Percentiles rank a stretch among this genome's conserved stretches.
Conservation (phyloP, 2,329 filamentous ascomycete genomes). For the Thielaviopsis ethacetica region DNA sequence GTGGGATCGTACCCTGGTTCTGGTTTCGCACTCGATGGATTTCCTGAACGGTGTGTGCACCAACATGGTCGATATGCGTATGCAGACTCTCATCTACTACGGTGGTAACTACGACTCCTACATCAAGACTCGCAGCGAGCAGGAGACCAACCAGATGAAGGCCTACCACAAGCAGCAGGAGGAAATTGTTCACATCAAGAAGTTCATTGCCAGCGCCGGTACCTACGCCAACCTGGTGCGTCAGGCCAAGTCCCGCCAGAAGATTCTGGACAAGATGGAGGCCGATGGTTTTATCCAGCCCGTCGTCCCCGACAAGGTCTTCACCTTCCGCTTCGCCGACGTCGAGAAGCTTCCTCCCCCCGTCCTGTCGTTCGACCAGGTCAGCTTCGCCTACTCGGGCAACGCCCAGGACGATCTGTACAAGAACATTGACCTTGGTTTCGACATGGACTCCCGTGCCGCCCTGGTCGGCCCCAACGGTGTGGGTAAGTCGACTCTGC, state of each 20-base stretch:
- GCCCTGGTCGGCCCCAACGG: constrained; percentile 95
- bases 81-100: constrained; percentile 82
- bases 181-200: constrained; percentile 98
- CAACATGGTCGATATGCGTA: constrained; percentile 97
- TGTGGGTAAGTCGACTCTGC: constrained; percentile 95
- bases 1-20: constrained; percentile 92
- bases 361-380: constrained; percentile 88
- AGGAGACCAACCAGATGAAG: constrained; percentile 98
- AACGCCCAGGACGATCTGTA: constrained; percentile 82
- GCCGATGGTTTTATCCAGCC: constrained; percentile 96
- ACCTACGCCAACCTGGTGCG: constrained; percentile 98
- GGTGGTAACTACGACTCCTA: constrained; percentile 99
- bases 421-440: constrained; percentile 91
- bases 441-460: constrained; percentile 98
- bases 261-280: constrained; percentile 99
- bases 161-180: constrained; percentile 98
- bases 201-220: constrained; percentile 98
- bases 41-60: constrained; percentile 98
- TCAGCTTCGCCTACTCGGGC: constrained; percentile 96
- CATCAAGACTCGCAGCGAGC: constrained; percentile 81
- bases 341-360: constrained; percentile 98
- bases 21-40: constrained; percentile 96
- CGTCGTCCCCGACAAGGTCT: constrained; percentile 68
- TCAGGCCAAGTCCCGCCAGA: constrained; percentile 97
- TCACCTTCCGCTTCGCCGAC: constrained; percentile 96